A percentile compares a stretch with the other conserved stretches of the same genome.
phyloP scores from a whole-genome alignment of 2,329 filamentous ascomycete genomes.

The Aureobasidium zeae region DNA sequence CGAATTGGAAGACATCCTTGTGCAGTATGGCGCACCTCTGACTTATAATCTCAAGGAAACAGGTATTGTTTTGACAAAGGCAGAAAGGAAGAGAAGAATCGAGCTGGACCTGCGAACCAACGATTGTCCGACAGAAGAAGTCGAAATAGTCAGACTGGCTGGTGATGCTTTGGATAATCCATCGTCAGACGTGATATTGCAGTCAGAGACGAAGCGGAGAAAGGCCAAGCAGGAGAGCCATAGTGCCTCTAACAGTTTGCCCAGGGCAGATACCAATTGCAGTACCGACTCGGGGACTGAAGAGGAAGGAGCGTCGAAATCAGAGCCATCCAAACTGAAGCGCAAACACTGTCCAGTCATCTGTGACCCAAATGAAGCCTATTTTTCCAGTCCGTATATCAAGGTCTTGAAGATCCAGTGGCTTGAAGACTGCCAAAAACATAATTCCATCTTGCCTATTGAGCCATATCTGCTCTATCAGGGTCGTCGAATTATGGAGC shows the following conservation, averaged over 20 bases:
- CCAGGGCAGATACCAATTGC: too few relatives aligned
- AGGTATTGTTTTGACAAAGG: slow-evolving; percentile 62
- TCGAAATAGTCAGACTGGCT: slow-evolving; percentile 24
- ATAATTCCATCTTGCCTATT: slow-evolving; percentile 37
- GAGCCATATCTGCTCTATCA: slow-evolving; percentile 44
- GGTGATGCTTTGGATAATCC: slow-evolving; percentile 28
- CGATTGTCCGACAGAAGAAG: slow-evolving; percentile 51
- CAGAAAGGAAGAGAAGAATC: slow-evolving; percentile 60
- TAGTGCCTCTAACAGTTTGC: too few relatives aligned
- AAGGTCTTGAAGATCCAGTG: slow-evolving; percentile 47
- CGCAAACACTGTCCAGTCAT: neutral
- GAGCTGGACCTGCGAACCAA: slow-evolving; percentile 65
- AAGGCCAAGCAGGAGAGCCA: slow-evolving; percentile 13
- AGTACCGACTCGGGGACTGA: slow-evolving; percentile 31
- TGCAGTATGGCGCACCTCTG: slow-evolving; percentile 45
- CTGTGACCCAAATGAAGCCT: neutral
- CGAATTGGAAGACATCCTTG: slow-evolving; percentile 54
- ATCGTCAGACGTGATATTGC: neutral
- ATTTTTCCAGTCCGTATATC: slow-evolving; percentile 29
- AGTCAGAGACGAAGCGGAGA: neutral
- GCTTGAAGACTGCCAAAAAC: slow-evolving; percentile 41
- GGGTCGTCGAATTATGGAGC: slow-evolving; percentile 36
- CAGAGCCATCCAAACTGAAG: slow-evolving; percentile 4
- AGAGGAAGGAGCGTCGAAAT: slow-evolving; percentile 8
- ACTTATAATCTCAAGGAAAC: slow-evolving; percentile 67